A percentile compares a stretch with the other conserved stretches of the same genome.
These are phyloP conservation scores for Rhizopus microsporus DNA, from an alignment of 371 early-diverging fungal species.

Conservation along the genomic window DNA sequence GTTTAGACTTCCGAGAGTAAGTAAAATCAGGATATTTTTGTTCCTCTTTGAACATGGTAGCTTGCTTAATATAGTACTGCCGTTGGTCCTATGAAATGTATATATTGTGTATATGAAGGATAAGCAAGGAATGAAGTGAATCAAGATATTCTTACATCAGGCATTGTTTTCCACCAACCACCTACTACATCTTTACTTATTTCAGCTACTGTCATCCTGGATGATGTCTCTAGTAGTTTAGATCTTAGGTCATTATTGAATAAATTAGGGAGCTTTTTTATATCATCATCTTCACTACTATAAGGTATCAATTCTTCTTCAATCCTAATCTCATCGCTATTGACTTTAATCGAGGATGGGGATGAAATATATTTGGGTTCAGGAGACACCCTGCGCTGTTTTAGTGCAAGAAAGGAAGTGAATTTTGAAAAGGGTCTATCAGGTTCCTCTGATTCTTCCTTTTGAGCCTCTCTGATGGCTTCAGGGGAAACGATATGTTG, in stretches of 20 bases:
- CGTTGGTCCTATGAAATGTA: neutral
- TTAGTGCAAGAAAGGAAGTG: constrained; percentile 23
- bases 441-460: constrained; percentile 45
- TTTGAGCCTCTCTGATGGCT: constrained; percentile 47
- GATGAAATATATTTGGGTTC: constrained; percentile 1
- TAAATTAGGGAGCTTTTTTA: constrained; percentile 12
- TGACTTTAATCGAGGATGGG: neutral
- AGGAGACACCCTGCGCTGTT: constrained; percentile 14
- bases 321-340: neutral
- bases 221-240: constrained; percentile 51
- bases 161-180: constrained; percentile 48
- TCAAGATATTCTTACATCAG: constrained; percentile 24
- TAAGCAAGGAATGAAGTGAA: neutral
- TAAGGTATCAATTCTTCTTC: neutral
- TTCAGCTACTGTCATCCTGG: constrained; percentile 60
- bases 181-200: constrained; percentile 62
- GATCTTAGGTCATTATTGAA: constrained; percentile 63
- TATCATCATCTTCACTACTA: no score
- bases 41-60: constrained; percentile 59
- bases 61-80: constrained; percentile 36
- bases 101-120: neutral
- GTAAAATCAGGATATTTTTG: constrained; percentile 66
- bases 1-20: constrained; percentile 21
- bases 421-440: constrained; percentile 28
- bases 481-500: constrained; percentile 49